Evolutionary conservation across 306 rosid genomes (phyloP), one percentile per base, ranked within the genome.

Genomic region (Vigna nakashimae): DNA sequence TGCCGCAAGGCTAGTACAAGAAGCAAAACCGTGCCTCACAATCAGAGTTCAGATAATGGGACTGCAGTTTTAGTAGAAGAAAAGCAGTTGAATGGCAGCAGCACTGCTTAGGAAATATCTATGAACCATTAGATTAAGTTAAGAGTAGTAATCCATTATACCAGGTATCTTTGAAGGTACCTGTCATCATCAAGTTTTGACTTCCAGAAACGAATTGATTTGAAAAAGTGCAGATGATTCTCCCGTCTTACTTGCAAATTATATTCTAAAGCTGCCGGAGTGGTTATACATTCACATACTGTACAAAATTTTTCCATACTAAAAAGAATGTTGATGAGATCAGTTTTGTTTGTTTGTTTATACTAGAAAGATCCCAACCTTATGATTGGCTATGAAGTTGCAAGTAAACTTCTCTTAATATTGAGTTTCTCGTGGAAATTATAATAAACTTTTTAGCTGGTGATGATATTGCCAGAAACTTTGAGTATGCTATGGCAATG

Each of bases 1-100:
- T 78, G 85, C 80, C 82, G 79, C 68, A 89, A 75, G 84, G 84
- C 87, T 66, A 74, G 80, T 28, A 79, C 82, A 49, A 78, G 79
- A 55, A 80, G 66, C 72, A 81, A 74, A 82, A 85, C 36, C 20
- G 57, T 71, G 15, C 56, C 83, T 71, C 81, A 76, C 63, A 74
- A 43, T 70, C 72, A 86, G 48, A 74, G 56, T 68, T 62, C 74
- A 28, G 75, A 69, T 75, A 76, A 53, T 10, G 77, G 20, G 24
- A n/a, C 59, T 66, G 78, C 56, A 38, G 66, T 67, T 71, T 12
- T 75, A 36, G 34, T 45, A 69, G 85, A 91, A 79, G 89, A 86
- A 57, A 87, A 74, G 2, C 80, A 83, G 48, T 43, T 86, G 76
- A 79, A 88, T 48, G 87, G 77, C 74, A 80, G 43, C 69, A 81